Evolutionary conservation across 139 green algal genomes (phyloP).

Genomic region (Picochlorum sp.): DNA sequence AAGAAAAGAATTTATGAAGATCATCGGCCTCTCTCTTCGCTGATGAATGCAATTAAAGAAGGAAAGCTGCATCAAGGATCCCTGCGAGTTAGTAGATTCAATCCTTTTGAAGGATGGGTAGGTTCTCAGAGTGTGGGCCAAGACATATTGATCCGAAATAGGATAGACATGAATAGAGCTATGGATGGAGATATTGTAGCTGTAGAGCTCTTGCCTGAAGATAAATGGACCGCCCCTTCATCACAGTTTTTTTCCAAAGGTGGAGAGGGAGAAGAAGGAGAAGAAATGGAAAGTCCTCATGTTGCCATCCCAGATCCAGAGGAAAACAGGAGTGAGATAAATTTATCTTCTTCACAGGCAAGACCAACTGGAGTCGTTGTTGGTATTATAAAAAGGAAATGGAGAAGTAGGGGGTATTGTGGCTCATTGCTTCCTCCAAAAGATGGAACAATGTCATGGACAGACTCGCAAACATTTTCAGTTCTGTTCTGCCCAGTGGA

Average conservation of each 20-base stretch:
- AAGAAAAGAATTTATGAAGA: slow-evolving; percentile 63
- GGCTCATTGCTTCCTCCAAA: slow-evolving; percentile 43
- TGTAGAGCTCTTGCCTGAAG: slow-evolving; percentile 73
- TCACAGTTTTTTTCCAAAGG: slow-evolving; percentile 13
- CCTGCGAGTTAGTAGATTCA: slow-evolving; percentile 62
- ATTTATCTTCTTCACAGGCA: not conserved
- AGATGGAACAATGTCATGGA: not conserved
- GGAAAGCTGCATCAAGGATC: slow-evolving; percentile 67
- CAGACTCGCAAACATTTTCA: not conserved
- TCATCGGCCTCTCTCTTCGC: slow-evolving; percentile 53
- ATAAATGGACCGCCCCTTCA: slow-evolving; percentile 47
- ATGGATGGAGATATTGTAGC: slow-evolving; percentile 59
- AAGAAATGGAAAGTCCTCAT: slow-evolving; percentile 16
- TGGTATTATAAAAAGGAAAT: slow-evolving; percentile 67
- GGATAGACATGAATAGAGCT: slow-evolving; percentile 70
- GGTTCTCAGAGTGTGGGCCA: slow-evolving; percentile 42
- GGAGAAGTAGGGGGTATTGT: slow-evolving; percentile 66
- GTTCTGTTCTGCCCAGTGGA: slow-evolving; percentile 75
- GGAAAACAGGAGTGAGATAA: slow-evolving; percentile 26
- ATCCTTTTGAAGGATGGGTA: slow-evolving; percentile 70
- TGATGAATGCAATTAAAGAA: slow-evolving; percentile 64
- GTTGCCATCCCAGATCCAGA: slow-evolving; percentile 45
- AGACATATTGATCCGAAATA: slow-evolving; percentile 66
- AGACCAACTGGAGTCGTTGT: slow-evolving; percentile 60
- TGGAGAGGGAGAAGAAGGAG: slow-evolving; percentile 17